Base-by-base conservation (phyloP, 257 asterid genomes). In the Petrea volubilis region DNA sequence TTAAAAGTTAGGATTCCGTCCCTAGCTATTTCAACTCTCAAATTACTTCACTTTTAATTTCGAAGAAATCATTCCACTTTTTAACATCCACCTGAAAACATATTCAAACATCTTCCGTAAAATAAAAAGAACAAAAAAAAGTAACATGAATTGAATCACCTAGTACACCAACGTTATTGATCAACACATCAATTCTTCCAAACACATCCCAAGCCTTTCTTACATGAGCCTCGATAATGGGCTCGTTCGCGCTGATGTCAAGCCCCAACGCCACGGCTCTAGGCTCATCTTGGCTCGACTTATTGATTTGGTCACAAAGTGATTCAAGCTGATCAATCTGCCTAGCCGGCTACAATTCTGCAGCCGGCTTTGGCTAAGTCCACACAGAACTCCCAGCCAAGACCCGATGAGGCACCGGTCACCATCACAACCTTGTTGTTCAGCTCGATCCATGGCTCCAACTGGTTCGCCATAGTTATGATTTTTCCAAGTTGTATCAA, bases 361-460 rank as follows among this genome's bases (percentile, higher is more conserved):
- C 51, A 61, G 1, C 67, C 67, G 6, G 50, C 67, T 4, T 61
- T 61, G 51, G 67, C 67, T 24, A 61, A 61, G 31, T 61, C 51
- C 10, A 61, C 6, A 23, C 51, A 61, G 18, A 61, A 34, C 25
- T 23, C 34, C 14, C 52, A 43, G 20, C 67, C 67, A 21, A 61
- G 67, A 3, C 67, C 67, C 5, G 67, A 61, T 1, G 67, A 61
- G 4, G 67, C 67, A 1, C 67, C 33, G 1, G 51, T 61, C 18
- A 61, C 67, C 67, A 61, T 36, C 3, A 61, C 33, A 12, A 55
- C 7, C 41, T 61, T 61, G 67, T 17, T 43, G 34, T 14, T 0
- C 25, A 49, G 59, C 5, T 20, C n/a, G 10, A 13, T 12, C 56
- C 75, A 33, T 7, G 21, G 49, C 51, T 61, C 67, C 8, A 61